phyloP scores from a whole-genome alignment of 176 grass and related monocot species.

The Oryza australiensis region DNA sequence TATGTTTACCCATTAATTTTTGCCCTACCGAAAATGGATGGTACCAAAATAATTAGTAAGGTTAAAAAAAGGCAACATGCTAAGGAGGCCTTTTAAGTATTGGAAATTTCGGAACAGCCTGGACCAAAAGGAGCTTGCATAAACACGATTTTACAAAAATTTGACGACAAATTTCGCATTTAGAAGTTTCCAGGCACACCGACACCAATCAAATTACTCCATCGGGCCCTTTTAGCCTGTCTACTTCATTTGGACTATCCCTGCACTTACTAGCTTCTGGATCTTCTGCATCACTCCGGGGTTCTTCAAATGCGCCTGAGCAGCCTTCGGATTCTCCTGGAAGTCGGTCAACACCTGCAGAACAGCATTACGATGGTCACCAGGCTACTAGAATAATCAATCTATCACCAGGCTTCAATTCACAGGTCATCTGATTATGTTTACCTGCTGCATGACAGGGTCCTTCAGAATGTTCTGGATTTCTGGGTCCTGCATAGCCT shows the following conservation, averaged over 20 bases:
- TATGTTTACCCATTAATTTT: too few species aligned
- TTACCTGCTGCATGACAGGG: slow-evolving; percentile 91
- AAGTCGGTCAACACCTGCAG: slow-evolving; percentile 77
- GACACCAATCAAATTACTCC: slow-evolving; percentile 19
- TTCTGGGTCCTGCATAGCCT: slow-evolving; percentile 94
- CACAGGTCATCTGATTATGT: not conserved
- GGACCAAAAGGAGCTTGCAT: not conserved
- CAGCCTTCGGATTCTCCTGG: slow-evolving; percentile 75
- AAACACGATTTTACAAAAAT: not conserved
- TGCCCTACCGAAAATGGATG: too few species aligned
- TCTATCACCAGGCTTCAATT: not conserved
- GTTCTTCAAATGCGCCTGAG: slow-evolving; percentile 76
- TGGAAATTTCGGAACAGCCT: not conserved
- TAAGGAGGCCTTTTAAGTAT: too few species aligned
- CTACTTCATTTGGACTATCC: slow-evolving; percentile 82
- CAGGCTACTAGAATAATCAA: not conserved
- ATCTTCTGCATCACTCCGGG: slow-evolving; percentile 86
- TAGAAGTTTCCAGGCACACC: not conserved
- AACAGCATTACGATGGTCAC: not conserved
- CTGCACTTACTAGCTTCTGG: slow-evolving; percentile 76
- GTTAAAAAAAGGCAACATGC: too few species aligned
- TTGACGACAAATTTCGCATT: not conserved
- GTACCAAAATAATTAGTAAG: too few species aligned
- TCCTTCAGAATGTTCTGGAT: slow-evolving; percentile 83
- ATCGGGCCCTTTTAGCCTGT: not conserved